Percentiles rank a stretch among this genome's conserved stretches.
These are phyloP conservation scores for Raffaelea arxii DNA, from an alignment of 2,329 filamentous ascomycete species.

Conservation along the genomic window DNA sequence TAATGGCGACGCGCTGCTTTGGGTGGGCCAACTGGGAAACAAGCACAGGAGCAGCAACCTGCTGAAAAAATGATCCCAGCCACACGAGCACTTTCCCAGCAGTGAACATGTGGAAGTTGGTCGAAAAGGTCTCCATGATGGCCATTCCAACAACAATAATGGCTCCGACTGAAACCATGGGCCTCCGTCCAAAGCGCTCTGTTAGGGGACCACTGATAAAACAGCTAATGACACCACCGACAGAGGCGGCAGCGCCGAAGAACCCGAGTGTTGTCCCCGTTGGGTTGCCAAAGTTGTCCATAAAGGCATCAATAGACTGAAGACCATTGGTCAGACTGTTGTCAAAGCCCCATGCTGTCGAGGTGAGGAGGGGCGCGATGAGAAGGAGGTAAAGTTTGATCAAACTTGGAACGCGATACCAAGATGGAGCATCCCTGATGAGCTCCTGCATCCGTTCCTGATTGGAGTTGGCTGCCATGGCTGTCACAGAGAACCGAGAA, in stretches of 20 bases:
- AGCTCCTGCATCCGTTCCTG: too few species aligned
- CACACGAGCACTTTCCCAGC: slow-evolving; percentile 28
- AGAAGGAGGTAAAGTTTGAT: background rate
- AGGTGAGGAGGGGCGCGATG: background rate
- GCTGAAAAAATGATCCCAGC: slow-evolving; percentile 25
- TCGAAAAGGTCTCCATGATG: slow-evolving; percentile 25
- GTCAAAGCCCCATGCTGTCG: background rate
- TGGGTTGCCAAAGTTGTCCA: slow-evolving; percentile 26
- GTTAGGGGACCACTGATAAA: slow-evolving; percentile 26
- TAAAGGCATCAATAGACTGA: slow-evolving; percentile 26
- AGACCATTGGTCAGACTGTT: slow-evolving; percentile 25
- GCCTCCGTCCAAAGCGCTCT: slow-evolving; percentile 23
- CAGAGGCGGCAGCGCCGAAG: slow-evolving; percentile 27
- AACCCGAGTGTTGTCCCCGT: slow-evolving; percentile 27
- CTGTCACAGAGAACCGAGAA: too few species aligned
- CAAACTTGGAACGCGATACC: background rate
- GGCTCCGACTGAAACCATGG: slow-evolving; percentile 25
- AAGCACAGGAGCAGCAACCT: slow-evolving; percentile 31
- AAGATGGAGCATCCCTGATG: too few species aligned
- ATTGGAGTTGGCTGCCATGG: too few species aligned
- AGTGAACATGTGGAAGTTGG: slow-evolving; percentile 26
- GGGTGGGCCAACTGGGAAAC: slow-evolving; percentile 27
- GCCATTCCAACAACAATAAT: slow-evolving; percentile 27
- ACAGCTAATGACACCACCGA: slow-evolving; percentile 29
- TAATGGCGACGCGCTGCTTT: slow-evolving; percentile 22